Conservation (phyloP, 1,284 basidiomycete species). For the Porodaedalea pini region DNA sequence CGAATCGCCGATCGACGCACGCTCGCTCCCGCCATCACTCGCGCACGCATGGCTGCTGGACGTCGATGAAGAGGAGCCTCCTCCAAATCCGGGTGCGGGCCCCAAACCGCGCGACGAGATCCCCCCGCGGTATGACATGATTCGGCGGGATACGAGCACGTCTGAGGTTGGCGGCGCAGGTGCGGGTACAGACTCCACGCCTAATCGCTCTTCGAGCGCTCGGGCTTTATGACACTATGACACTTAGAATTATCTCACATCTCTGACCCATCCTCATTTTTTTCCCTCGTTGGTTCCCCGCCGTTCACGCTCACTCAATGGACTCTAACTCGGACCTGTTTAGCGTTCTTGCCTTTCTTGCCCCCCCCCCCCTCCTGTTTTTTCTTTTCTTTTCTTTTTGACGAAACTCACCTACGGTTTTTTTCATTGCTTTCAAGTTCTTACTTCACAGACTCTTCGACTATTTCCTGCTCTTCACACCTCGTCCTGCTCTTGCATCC, state of each 20-base stretch:
- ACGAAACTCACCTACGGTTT: neutral
- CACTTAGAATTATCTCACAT: neutral
- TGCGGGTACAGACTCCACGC: no score
- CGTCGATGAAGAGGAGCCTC: neutral
- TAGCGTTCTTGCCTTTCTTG: neutral
- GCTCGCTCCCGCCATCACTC: neutral
- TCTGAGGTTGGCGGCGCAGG: neutral
- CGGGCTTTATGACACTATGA: neutral
- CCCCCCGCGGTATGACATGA: constrained; percentile 16
- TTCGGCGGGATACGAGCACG: constrained; percentile 5
- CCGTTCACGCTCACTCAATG: no score
- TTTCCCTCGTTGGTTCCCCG: neutral
- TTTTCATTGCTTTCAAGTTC: neutral
- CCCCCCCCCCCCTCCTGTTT: neutral
- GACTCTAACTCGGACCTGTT: neutral
- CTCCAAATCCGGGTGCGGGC: neutral
- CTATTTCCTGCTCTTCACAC: no score
- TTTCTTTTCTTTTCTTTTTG: neutral
- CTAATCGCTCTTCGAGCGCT: neutral
- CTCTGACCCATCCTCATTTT: neutral
- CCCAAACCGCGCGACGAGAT: constrained; percentile 9
- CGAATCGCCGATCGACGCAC: constrained; percentile 5
- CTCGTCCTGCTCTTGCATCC: no score
- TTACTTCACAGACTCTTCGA: no score
- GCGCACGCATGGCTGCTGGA: neutral